Base-by-base conservation (phyloP, 2,329 filamentous ascomycete genomes). In the Ophiostoma ips region DNA sequence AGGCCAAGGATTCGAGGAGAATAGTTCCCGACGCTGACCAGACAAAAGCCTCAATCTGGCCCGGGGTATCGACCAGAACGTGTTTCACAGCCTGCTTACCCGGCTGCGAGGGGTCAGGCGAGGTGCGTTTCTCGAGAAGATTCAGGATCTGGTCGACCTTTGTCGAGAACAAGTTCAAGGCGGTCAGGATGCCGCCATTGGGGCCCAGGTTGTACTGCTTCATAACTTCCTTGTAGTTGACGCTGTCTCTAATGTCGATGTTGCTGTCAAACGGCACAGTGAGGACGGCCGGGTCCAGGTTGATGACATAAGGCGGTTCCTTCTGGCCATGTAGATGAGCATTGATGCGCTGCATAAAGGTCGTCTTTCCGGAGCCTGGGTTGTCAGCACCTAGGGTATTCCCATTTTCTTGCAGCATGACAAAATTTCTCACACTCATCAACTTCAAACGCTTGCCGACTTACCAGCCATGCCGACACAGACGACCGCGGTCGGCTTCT, bases 211-310 rank as follows among this genome's bases (percentile, higher is more conserved):
- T 95, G 67, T 95, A 96, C 68, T 96, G 89, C 68, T 90, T 94
- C 94, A 98, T 98, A 56, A 98, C 92, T 68, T 98, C 90, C 65
- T 95, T 92, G 73, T 98, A 98, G 75, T 98, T 95, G 65, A 98
- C 90, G 24, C 86, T 92, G 68, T 98, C 92, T 61, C 94, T 87
- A 59, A 98, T 98, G 68, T 98, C 92, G 68, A 98, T 96, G 67
- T 98, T 98, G 65, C 84, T 81, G 58, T 95, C 90, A 63, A 95
- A 98, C 3, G 94, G 92, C 7, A 95, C 85, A 58, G 83, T 87
- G 61, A 89, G 77, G 9, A 98, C 92, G 37, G 94, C 92, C 1
- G 92, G 92, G 63, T 98, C 92, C 55, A 98, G 83, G 66, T 98
- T 98, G 63, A 98, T 81, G 52, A 96, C 88, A 65, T 98, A 98